Evolutionary conservation across 1,139 yeast genomes (phyloP).

Genomic region (Zygosaccharomyces sapae): DNA sequence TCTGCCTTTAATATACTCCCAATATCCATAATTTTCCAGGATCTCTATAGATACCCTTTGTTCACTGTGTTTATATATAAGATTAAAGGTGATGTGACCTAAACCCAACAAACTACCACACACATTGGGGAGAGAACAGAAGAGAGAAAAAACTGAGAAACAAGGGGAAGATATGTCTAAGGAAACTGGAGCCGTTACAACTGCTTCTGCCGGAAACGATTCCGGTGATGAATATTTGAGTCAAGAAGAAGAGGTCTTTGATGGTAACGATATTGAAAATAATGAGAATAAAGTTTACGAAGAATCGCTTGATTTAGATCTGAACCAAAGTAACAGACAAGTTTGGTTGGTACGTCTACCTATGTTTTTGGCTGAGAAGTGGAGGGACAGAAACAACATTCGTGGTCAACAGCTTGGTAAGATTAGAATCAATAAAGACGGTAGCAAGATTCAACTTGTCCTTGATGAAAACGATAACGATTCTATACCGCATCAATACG

Average conservation of each 20-base stretch:
- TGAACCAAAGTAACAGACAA: constrained; percentile 53
- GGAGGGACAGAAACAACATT: constrained; percentile 62
- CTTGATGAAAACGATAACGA: constrained; percentile 47
- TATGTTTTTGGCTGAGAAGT: constrained; percentile 73
- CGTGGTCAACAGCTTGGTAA: constrained; percentile 78
- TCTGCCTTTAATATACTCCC: constrained; percentile 34
- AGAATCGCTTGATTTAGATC: constrained; percentile 62
- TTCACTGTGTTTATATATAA: not conserved
- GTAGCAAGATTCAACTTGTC: constrained; percentile 55
- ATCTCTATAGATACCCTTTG: not conserved
- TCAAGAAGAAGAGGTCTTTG: constrained; percentile 42
- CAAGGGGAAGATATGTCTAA: not conserved
- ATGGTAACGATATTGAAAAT: constrained; percentile 41
- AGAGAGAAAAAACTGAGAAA: not conserved
- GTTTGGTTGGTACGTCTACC: constrained; percentile 94
- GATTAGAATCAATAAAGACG: constrained; percentile 58
- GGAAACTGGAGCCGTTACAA: constrained; percentile 3
- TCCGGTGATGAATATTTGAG: constrained; percentile 41
- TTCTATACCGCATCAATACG: constrained; percentile 79
- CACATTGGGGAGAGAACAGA: constrained; percentile 10
- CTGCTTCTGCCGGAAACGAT: constrained; percentile 11
- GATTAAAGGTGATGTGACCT: not conserved
- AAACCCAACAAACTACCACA: not conserved
- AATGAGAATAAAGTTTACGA: constrained; percentile 39
- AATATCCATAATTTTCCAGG: constrained; percentile 35